Base-by-base conservation (phyloP, 2,329 filamentous ascomycete genomes). In the Lecanicillium sp. region DNA sequence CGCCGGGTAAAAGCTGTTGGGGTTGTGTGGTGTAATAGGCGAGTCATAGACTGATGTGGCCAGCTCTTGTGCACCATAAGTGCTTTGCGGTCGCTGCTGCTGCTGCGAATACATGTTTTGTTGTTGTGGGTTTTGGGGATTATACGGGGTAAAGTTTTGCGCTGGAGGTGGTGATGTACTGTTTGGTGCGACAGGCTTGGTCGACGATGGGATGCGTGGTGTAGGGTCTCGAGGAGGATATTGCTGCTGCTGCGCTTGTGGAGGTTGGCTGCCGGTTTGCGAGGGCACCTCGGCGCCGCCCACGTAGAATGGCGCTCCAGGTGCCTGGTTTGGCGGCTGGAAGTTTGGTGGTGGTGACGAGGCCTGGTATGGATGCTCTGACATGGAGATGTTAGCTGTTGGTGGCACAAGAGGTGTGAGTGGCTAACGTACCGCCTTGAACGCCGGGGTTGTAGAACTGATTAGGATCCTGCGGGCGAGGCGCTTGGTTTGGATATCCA, bases 11-110 rank as follows among this genome's bases (percentile, higher is more conserved):
- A 59, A 56, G 32, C 62, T 62, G 45, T 54, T 60, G 20, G 64
- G 63, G 51, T 68, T 70, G 53, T 73, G 68, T 5, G 68, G 58
- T 11, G 69, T 75, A 29, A 84, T 71, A 30, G 83, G 84, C 4
- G 83, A 84, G 57, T 88, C 83, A 52, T 88, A 89, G 9, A 76
- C 77, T 1, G 83, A 84, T 1, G 84, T 87, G 18, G 83, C 81
- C 33, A 90, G 67, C 61, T 90, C 85, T 59, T 89, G 85, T 1
- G 84, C 75, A 19, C 80, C 78, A 49, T 83, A 83, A 9, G 76
- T 83, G 56, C 78, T 82, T 52, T 80, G 74, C 4, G 78, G 80
- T 13, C 73, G 50, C 29, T 46, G 46, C 42, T 52, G 45, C 74
- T 75, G 5, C 66, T 56, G 28, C 48, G 50, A 32, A 46, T 40